Base-by-base conservation (phyloP, 257 asterid genomes). In the Hygrophila difformis region DNA sequence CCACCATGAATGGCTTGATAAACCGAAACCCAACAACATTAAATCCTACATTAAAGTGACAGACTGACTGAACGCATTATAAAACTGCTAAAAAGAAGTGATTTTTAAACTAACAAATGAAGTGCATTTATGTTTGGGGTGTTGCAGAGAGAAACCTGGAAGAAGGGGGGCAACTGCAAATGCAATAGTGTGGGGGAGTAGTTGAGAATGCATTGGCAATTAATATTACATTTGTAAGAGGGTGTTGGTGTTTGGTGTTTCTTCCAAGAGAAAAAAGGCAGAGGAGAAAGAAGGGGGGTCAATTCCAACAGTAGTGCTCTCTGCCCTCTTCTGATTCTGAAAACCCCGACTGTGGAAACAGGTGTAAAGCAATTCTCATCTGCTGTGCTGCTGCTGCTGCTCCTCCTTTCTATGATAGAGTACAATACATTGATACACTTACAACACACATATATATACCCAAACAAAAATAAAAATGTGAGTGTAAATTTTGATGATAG, bases 131-230 rank as follows among this genome's bases (percentile, higher is more conserved):
- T 42, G 58, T 9, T 45, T 8, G 55, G 10, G 19, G 11, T n/a
- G 38, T 33, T 33, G n/a, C 35, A 23, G 31, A 53, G 59, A 29
- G 55, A 16, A 36, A 60, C 72, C 72, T 66, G 62, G 39, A 38
- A 24, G 37, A 14, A n/a, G n/a, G n/a, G n/a, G n/a, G n/a, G n/a
- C n/a, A n/a, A n/a, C n/a, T n/a, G n/a, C n/a, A n/a, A 58, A 26
- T 24, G 57, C 39, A 47, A 34, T 8, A 7, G 45, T 14, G 18
- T n/a, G n/a, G n/a, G 51, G 17, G 58, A 59, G 61, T 59, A 17
- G 62, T 61, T 67, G 75, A 33, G 55, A 51, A 39, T 23, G 60
- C 67, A 63, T 63, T 20, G 47, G 57, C 64, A 53, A 48, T 52
- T 36, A 57, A 49, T 57, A 42, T 33, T 12, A 58, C 61, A 47